Evolutionary conservation across 2,329 filamentous ascomycete species (phyloP).

Genomic region (Colletotrichum ledebouriae): DNA sequence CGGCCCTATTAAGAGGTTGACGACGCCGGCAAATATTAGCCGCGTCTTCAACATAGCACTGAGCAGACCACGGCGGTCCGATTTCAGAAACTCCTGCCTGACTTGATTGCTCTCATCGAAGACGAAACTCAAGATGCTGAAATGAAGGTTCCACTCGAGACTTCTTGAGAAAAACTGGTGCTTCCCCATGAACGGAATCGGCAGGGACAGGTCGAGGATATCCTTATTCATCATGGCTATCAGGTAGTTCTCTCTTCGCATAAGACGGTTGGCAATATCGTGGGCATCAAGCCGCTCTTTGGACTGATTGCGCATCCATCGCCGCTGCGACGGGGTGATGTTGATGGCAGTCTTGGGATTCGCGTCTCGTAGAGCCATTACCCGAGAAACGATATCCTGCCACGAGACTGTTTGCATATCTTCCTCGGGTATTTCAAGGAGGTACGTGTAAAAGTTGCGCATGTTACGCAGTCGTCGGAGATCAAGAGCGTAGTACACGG

Average conservation of each 20-base stretch:
- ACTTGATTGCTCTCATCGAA: slow-evolving; percentile 93
- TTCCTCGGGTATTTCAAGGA: slow-evolving; percentile 83
- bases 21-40: slow-evolving; percentile 84
- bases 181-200: slow-evolving; percentile 84
- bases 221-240: slow-evolving; percentile 99
- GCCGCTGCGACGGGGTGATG: slow-evolving; percentile 64
- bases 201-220: slow-evolving; percentile 86
- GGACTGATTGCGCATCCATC: slow-evolving; percentile 83
- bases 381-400: slow-evolving; percentile 88
- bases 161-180: slow-evolving; percentile 90
- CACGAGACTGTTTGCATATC: slow-evolving; percentile 96
- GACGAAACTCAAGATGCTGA: slow-evolving; percentile 92
- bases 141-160: slow-evolving; percentile 91
- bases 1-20: slow-evolving; percentile 89
- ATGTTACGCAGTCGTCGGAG: slow-evolving; percentile 80
- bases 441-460: slow-evolving; percentile 86
- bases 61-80: slow-evolving; percentile 82
- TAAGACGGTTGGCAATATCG: slow-evolving; percentile 95
- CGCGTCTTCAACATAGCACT: slow-evolving; percentile 83
- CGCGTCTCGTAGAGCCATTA: slow-evolving; percentile 86
- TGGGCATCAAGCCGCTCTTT: slow-evolving; percentile 96
- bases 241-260: slow-evolving; percentile 97
- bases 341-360: slow-evolving; percentile 83
- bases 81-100: slow-evolving; percentile 85
- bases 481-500: slow-evolving; percentile 80